Percentiles rank a stretch among this genome's conserved stretches.
These are phyloP conservation scores for Corinectria fuckeliana DNA, from an alignment of 2,329 filamentous ascomycete genomes.

Conservation along the genomic window DNA sequence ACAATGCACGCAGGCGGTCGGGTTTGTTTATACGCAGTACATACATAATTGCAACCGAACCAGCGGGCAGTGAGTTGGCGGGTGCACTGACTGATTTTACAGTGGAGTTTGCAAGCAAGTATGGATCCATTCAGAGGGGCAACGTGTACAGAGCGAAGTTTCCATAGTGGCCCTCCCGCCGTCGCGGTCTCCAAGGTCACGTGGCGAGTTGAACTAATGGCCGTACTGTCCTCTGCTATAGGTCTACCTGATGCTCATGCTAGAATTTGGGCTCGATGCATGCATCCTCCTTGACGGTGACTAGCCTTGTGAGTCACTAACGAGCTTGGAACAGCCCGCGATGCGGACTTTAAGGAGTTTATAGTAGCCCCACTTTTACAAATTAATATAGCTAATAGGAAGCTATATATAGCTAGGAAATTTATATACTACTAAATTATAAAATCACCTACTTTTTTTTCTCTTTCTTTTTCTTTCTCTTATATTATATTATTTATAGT, in stretches of 20 bases:
- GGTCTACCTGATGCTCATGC: not conserved
- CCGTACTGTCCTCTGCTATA: not conserved
- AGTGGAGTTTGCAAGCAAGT: conserved; percentile 20
- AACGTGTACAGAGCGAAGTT: conserved; percentile 33
- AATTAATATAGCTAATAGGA: no score
- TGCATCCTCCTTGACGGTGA: not conserved
- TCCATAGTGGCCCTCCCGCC: conserved; percentile 22
- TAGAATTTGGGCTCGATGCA: not conserved
- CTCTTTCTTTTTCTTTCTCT: no score
- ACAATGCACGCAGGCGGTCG: conserved; percentile 17
- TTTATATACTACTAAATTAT: no score
- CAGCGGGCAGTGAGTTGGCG: conserved; percentile 2
- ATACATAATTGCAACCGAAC: not conserved
- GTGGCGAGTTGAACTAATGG: not conserved
- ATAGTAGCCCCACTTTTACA: no score
- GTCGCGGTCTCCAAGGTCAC: not conserved
- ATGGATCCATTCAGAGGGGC: conserved; percentile 20
- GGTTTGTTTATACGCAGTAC: no score
- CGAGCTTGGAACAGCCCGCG: no score
- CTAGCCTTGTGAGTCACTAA: not conserved
- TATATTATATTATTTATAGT: no score
- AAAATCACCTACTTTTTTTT: no score
- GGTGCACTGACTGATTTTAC: conserved; percentile 19
- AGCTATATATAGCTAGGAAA: no score
- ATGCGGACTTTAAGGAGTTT: no score